Percentiles rank a stretch among this genome's conserved stretches.
These are phyloP conservation scores for Nicotiana benthamiana DNA, from an alignment of 257 asterid genomes.

Conservation along the genomic window DNA sequence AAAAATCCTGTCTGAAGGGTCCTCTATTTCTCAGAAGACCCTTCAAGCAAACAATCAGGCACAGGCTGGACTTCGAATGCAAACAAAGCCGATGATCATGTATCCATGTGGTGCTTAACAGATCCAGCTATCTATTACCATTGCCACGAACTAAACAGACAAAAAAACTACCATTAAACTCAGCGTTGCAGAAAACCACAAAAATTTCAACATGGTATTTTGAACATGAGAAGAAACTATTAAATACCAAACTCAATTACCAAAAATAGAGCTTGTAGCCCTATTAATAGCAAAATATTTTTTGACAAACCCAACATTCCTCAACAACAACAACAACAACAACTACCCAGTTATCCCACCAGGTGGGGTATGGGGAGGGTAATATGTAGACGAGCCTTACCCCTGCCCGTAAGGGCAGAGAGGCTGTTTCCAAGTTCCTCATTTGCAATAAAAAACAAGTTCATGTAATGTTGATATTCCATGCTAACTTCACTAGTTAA, in stretches of 20 bases:
- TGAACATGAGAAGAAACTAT: neutral
- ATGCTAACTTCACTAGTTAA: neutral
- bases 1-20: conserved; percentile 21
- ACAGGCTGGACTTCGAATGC: neutral
- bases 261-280: neutral
- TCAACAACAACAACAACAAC: too few relatives aligned
- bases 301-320: neutral
- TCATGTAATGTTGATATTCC: neutral
- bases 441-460: neutral
- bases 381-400: too few relatives aligned
- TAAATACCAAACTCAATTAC: neutral
- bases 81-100: neutral
- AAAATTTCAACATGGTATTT: neutral
- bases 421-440: too few relatives aligned
- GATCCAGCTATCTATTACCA: conserved; percentile 11
- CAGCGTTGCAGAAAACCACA: neutral
- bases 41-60: conserved; percentile 11
- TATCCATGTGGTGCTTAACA: conserved; percentile 7
- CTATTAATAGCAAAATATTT: neutral
- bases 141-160: conserved; percentile 4
- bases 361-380: too few relatives aligned
- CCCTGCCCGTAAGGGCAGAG: too few relatives aligned
- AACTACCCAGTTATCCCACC: too few relatives aligned
- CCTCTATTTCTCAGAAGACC: conserved; percentile 32
- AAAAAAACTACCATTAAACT: neutral